A percentile compares a stretch with the other conserved stretches of the same genome.
Evolutionary conservation across 305 asterid species (phyloP).

Genomic region (Solanum aculeatissimum): DNA sequence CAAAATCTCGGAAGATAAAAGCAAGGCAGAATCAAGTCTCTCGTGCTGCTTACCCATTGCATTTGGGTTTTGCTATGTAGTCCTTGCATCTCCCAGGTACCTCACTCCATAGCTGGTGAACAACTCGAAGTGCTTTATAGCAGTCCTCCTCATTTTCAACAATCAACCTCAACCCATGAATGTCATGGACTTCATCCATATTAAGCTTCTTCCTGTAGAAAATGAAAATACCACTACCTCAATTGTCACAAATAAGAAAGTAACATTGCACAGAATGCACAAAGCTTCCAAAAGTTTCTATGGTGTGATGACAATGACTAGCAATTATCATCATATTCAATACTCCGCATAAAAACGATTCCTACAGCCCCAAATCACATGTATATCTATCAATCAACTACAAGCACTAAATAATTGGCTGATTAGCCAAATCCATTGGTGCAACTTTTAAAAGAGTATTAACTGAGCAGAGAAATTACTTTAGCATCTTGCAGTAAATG

Average conservation of each 20-base stretch:
- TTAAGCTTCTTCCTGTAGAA: slow-evolving; percentile 65
- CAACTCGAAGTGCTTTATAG: slow-evolving; percentile 64
- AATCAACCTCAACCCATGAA: slow-evolving; percentile 81
- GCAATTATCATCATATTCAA: not conserved
- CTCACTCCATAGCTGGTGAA: slow-evolving; percentile 73
- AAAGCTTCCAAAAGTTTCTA: not conserved
- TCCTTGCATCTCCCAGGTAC: slow-evolving; percentile 90
- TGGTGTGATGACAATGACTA: not conserved
- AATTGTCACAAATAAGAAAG: not conserved
- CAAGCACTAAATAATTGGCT: not conserved
- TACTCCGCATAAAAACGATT: not conserved
- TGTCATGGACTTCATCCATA: slow-evolving; percentile 87
- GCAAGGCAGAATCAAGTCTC: not conserved
- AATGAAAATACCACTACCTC: not conserved
- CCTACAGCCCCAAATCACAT: not conserved
- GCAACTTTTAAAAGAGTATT: not conserved
- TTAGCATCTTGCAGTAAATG: slow-evolving; percentile 76
- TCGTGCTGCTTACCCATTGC: slow-evolving; percentile 55
- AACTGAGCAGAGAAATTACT: slow-evolving; percentile 30
- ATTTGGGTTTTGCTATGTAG: slow-evolving; percentile 65
- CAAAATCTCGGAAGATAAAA: not conserved
- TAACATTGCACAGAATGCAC: not conserved
- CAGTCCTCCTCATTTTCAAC: slow-evolving; percentile 88
- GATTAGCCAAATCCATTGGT: not conserved
- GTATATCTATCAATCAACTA: not conserved